phyloP scores from a whole-genome alignment of 2,329 filamentous ascomycete species.

The Verticillium alfalfae region DNA sequence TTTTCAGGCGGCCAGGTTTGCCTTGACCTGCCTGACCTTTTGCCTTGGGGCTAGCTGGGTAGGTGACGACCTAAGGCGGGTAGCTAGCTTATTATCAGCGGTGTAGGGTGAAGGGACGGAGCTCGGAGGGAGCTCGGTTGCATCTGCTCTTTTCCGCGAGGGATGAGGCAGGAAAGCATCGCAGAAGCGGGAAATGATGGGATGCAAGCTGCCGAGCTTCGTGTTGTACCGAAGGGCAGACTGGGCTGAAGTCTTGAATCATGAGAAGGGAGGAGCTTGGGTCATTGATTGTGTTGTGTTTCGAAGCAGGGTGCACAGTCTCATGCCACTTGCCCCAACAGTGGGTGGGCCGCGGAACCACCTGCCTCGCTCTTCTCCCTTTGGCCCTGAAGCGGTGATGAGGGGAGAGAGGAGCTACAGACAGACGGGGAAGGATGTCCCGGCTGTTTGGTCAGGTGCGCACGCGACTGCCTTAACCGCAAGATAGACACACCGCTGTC shows the following conservation, averaged over 20 bases:
- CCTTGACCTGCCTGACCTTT: background rate
- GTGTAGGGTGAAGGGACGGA: background rate
- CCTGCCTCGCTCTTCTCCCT: background rate
- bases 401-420: background rate
- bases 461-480: background rate
- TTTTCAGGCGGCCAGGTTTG: background rate
- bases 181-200: background rate
- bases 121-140: background rate
- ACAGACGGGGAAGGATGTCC: background rate
- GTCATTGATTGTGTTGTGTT: background rate
- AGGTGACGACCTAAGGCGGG: no score
- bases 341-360: background rate
- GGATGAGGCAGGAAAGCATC: background rate
- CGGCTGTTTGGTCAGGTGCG: background rate
- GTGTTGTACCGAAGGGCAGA: background rate
- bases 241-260: background rate
- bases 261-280: background rate
- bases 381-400: background rate
- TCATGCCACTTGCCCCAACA: background rate
- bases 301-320: background rate
- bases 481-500: background rate
- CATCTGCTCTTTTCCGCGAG: background rate
- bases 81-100: background rate
- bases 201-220: background rate
- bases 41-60: background rate